Evolutionary conservation across 2,329 filamentous ascomycete species (phyloP).

Genomic region (Fusarium austroafricanum): DNA sequence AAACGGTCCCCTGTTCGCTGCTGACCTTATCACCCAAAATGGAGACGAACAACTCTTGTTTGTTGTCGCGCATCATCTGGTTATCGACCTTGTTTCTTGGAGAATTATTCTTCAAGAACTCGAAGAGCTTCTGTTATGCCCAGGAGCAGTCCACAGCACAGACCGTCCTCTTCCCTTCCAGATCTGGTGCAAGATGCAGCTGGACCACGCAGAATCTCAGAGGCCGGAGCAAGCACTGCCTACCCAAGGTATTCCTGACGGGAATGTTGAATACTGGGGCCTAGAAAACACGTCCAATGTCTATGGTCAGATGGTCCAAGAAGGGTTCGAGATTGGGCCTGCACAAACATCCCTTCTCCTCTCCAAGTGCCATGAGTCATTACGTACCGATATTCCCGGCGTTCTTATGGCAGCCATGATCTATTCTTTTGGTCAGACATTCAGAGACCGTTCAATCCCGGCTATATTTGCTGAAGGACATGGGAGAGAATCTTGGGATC

Average conservation of each 20-base stretch:
- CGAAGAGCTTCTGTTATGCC: constrained; percentile 51
- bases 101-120: constrained; percentile 51
- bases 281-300: constrained; percentile 36
- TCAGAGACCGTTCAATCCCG: constrained; percentile 46
- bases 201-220: constrained; percentile 3
- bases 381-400: constrained; percentile 52
- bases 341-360: constrained; percentile 34
- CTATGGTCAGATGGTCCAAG: constrained; percentile 34
- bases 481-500: constrained; percentile 50
- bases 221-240: constrained; percentile 44
- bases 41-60: constrained; percentile 49
- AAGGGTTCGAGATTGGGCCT: constrained; percentile 32
- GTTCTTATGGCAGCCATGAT: constrained; percentile 49
- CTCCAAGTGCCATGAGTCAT: constrained; percentile 35
- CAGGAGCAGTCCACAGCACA: constrained; percentile 13
- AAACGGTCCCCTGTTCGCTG: constrained; percentile 19
- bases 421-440: constrained; percentile 45
- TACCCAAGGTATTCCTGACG: constrained; percentile 15
- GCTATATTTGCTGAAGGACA: constrained; percentile 52
- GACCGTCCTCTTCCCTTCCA: constrained; percentile 50
- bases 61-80: constrained; percentile 52
- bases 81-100: constrained; percentile 62
- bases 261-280: constrained; percentile 45
- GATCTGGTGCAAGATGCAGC: constrained; percentile 53
- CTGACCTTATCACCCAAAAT: constrained; percentile 20